Conservation (phyloP, 495 filamentous ascomycete genomes). For the Hyphodiscus hymeniophilus region DNA sequence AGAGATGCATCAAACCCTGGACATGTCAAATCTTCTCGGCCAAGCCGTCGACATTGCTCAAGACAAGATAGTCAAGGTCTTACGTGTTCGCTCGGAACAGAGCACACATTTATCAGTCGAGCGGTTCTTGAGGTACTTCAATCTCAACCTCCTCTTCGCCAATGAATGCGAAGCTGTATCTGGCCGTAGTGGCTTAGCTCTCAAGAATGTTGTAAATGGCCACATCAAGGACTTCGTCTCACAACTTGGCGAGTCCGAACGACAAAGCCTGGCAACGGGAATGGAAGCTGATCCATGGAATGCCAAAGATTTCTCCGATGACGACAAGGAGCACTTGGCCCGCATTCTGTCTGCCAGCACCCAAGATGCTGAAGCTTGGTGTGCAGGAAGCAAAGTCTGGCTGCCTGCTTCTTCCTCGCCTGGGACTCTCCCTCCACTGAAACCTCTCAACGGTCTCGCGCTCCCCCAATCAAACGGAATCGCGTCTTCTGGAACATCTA, state of each 20-base stretch:
- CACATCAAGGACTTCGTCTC: slow-evolving; percentile 89
- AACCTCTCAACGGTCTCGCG: not conserved
- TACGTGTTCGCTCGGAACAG: slow-evolving; percentile 86
- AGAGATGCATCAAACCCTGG: slow-evolving; percentile 75
- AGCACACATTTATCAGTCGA: slow-evolving; percentile 63
- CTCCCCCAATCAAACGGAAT: slow-evolving; percentile 19
- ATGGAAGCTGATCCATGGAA: slow-evolving; percentile 92
- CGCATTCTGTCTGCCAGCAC: slow-evolving; percentile 73
- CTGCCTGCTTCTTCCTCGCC: slow-evolving; percentile 34
- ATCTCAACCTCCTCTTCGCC: slow-evolving; percentile 84
- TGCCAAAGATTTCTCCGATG: slow-evolving; percentile 72
- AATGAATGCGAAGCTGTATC: slow-evolving; percentile 97
- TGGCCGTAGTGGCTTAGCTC: slow-evolving; percentile 70
- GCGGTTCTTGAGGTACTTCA: slow-evolving; percentile 85
- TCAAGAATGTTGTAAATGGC: slow-evolving; percentile 83
- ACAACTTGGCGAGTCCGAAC: slow-evolving; percentile 64
- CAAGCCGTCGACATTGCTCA: slow-evolving; percentile 91
- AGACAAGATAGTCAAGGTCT: slow-evolving; percentile 81
- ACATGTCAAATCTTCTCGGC: slow-evolving; percentile 89
- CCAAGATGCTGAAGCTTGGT: slow-evolving; percentile 69
- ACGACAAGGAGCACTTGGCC: slow-evolving; percentile 51
- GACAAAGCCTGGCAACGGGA: slow-evolving; percentile 67
- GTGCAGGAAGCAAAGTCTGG: slow-evolving; percentile 64
- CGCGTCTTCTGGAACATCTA: slow-evolving; percentile 23
- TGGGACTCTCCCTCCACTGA: slow-evolving; percentile 4